Conservation (phyloP, 805 yeast species). For the Metschnikowia baotianmanensis region DNA sequence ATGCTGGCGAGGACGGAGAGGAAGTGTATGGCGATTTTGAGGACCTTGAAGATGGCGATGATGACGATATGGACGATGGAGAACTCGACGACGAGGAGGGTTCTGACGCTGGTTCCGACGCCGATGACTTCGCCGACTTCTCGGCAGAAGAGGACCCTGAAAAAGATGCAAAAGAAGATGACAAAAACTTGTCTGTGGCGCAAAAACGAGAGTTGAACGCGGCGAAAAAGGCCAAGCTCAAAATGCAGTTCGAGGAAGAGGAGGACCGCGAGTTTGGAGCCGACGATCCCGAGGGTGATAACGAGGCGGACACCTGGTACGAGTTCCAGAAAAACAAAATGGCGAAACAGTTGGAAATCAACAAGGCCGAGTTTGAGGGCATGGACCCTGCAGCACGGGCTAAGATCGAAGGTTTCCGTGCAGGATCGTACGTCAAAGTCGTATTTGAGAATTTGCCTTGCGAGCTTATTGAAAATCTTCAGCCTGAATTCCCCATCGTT, state of each 20-base stretch:
- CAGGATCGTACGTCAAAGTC: conserved; percentile 91
- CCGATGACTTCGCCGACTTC: conserved; percentile 52
- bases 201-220: conserved; percentile 81
- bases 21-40: conserved; percentile 41
- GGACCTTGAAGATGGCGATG: conserved; percentile 33
- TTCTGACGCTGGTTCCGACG: conserved; percentile 13
- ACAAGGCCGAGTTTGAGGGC: conserved; percentile 70
- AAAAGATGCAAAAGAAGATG: conserved; percentile 39
- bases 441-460: conserved; percentile 83
- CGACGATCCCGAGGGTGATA: conserved; percentile 69
- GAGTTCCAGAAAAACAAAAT: conserved; percentile 95
- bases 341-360: conserved; percentile 93
- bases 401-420: conserved; percentile 84
- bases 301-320: conserved; percentile 94
- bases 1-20: conserved; percentile 41
- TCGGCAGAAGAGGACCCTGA: conserved; percentile 51
- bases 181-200: conserved; percentile 53
- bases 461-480: conserved; percentile 84
- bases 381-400: conserved; percentile 77
- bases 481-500: conserved; percentile 80
- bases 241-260: conserved; percentile 86
- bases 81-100: conserved; percentile 24
- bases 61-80: conserved; percentile 31
- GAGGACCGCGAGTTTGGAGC: conserved; percentile 64
- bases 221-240: conserved; percentile 81